Percentiles rank a stretch among this genome's conserved stretches.
Evolutionary conservation across 768 basidiomycete species (phyloP).

Genomic region (Plicaturopsis crispa): DNA sequence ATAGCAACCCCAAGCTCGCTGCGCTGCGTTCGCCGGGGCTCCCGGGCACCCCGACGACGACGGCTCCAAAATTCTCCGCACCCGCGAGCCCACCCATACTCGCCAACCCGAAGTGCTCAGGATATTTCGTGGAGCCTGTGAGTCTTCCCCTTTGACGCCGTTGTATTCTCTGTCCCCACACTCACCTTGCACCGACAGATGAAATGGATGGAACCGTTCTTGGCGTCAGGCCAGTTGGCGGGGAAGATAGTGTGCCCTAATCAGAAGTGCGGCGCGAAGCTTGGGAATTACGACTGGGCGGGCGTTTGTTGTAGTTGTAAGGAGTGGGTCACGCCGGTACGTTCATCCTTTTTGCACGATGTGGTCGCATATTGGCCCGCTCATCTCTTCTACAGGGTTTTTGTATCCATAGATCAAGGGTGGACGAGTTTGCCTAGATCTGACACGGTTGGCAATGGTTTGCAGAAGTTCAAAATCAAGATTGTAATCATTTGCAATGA

Average conservation of each 20-base stretch:
- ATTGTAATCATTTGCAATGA: no score
- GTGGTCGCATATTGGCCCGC: neutral
- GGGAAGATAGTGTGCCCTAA: slow-evolving; percentile 95
- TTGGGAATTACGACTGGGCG: slow-evolving; percentile 97
- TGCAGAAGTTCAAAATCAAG: no score
- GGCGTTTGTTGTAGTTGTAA: slow-evolving; percentile 88
- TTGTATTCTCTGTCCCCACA: neutral
- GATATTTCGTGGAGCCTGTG: slow-evolving; percentile 96
- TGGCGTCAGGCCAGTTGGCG: slow-evolving; percentile 66
- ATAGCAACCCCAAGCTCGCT: slow-evolving; percentile 38
- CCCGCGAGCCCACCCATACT: slow-evolving; percentile 70
- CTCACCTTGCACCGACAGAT: slow-evolving; percentile 38
- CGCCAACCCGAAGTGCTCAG: slow-evolving; percentile 80
- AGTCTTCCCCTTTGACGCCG: slow-evolving; percentile 19
- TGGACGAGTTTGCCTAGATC: neutral
- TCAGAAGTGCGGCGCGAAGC: slow-evolving; percentile 80
- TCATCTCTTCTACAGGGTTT: neutral
- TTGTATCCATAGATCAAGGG: neutral
- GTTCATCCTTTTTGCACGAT: neutral
- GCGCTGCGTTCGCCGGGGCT: slow-evolving; percentile 29
- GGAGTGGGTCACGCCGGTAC: slow-evolving; percentile 86
- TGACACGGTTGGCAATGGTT: no score
- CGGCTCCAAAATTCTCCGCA: slow-evolving; percentile 13
- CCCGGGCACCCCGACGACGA: slow-evolving; percentile 2
- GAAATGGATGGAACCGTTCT: slow-evolving; percentile 91